A percentile compares a stretch with the other conserved stretches of the same genome.
Evolutionary conservation across 768 basidiomycete species (phyloP).

Genomic region (Cubamyces sp.): DNA sequence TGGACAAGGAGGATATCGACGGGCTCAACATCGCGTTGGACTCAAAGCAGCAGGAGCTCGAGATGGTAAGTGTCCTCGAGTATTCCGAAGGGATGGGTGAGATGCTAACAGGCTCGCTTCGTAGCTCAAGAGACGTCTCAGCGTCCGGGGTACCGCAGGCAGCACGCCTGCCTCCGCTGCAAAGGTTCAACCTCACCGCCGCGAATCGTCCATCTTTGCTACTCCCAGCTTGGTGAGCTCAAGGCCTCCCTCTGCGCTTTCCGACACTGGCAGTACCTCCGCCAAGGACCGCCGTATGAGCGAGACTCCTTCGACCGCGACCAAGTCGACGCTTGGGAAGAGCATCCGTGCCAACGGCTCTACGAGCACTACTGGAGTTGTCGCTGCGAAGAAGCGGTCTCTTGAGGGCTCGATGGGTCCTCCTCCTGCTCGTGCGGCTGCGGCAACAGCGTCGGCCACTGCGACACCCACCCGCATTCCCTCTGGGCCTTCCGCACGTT

Average conservation of each 20-base stretch:
- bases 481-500: conserved; percentile 22
- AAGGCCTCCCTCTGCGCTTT: conserved; percentile 60
- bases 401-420: conserved; percentile 55
- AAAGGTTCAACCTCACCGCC: conserved; percentile 42
- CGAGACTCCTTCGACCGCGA: conserved; percentile 40
- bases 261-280: conserved; percentile 47
- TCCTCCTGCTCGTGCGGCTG: conserved; percentile 27
- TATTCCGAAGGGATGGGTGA: not conserved
- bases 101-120: not conserved
- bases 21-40: conserved; percentile 92
- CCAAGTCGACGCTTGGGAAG: conserved; percentile 49
- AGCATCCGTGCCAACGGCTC: conserved; percentile 52
- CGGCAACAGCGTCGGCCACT: conserved; percentile 15
- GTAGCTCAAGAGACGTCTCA: conserved; percentile 59
- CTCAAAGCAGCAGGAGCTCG: conserved; percentile 93
- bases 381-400: conserved; percentile 18
- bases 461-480: conserved; percentile 31
- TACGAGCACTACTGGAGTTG: conserved; percentile 20
- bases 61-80: conserved; percentile 61
- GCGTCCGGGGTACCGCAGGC: conserved; percentile 58
- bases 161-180: conserved; percentile 53
- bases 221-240: conserved; percentile 48
- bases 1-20: conserved; percentile 76
- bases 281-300: conserved; percentile 41
- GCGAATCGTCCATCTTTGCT: conserved; percentile 60